Conservation (phyloP, 495 filamentous ascomycete genomes). For the Lasiosphaeriaceae sp. region DNA sequence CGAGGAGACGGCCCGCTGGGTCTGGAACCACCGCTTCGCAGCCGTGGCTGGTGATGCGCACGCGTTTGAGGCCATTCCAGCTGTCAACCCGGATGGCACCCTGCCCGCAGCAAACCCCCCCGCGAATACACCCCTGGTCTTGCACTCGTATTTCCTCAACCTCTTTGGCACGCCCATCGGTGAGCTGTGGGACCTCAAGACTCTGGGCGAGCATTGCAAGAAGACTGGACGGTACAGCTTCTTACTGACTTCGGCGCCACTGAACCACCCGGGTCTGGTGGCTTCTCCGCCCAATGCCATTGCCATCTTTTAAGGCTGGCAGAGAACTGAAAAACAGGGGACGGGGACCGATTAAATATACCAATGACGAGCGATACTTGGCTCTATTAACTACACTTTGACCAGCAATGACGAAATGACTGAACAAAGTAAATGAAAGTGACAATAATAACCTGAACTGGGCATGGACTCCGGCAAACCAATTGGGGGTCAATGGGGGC, state of each 20-base stretch:
- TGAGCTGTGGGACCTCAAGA: slow-evolving; percentile 60
- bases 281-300: slow-evolving; percentile 48
- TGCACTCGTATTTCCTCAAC: slow-evolving; percentile 62
- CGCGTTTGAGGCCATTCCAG: slow-evolving; percentile 44
- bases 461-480: too few relatives aligned
- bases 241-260: slow-evolving; percentile 59
- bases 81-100: slow-evolving; percentile 33
- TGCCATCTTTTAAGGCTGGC: slow-evolving; percentile 50
- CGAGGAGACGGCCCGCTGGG: slow-evolving; percentile 53
- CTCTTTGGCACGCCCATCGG: slow-evolving; percentile 63
- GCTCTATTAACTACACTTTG: too few relatives aligned
- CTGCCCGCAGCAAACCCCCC: slow-evolving; percentile 24
- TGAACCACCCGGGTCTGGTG: slow-evolving; percentile 54
- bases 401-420: too few relatives aligned
- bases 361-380: too few relatives aligned
- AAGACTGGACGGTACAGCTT: slow-evolving; percentile 61
- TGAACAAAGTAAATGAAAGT: too few relatives aligned
- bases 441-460: too few relatives aligned
- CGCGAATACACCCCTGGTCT: slow-evolving; percentile 32
- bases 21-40: slow-evolving; percentile 53
- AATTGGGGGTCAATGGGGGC: too few relatives aligned
- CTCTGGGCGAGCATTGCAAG: slow-evolving; percentile 46
- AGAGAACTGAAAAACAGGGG: too few relatives aligned
- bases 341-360: too few relatives aligned
- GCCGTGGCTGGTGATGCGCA: slow-evolving; percentile 50